These are phyloP conservation scores for Gaeumannomyces tritici DNA, from an alignment of 2,329 filamentous ascomycete genomes.

Conservation along the genomic window DNA sequence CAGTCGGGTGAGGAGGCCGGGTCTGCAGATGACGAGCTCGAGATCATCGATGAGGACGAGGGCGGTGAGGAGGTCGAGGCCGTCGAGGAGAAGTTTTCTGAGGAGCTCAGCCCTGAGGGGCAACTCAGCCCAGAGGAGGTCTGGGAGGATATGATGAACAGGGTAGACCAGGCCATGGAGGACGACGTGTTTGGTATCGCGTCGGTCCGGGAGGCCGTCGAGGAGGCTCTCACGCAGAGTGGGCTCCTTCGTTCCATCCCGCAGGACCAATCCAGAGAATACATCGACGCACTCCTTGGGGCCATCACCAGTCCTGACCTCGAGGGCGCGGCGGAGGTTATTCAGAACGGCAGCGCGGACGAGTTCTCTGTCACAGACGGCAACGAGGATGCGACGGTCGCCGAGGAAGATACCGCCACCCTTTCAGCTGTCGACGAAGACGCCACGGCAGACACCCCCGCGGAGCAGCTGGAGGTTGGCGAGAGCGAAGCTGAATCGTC, in stretches of 20 bases:
- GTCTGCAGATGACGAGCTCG: background rate
- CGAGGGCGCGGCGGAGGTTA: slow-evolving; percentile 10
- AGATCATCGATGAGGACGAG: slow-evolving; percentile 8
- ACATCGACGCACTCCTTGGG: slow-evolving; percentile 40
- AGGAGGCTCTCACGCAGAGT: slow-evolving; percentile 44
- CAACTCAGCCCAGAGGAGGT: slow-evolving; percentile 14
- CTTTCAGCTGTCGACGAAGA: background rate
- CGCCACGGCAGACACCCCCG: background rate
- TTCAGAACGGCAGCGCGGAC: background rate
- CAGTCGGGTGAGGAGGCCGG: slow-evolving; percentile 13
- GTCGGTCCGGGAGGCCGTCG: slow-evolving; percentile 42
- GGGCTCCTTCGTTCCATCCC: slow-evolving; percentile 37
- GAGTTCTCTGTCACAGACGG: background rate
- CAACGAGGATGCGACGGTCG: background rate
- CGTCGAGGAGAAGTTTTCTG: slow-evolving; percentile 12
- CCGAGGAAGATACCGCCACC: background rate
- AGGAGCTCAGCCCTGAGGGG: slow-evolving; percentile 8
- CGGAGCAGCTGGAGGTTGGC: slow-evolving; percentile 2
- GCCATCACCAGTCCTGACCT: slow-evolving; percentile 27
- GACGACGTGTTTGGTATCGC: slow-evolving; percentile 44
- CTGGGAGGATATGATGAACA: slow-evolving; percentile 45
- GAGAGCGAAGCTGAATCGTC: slow-evolving; percentile 8
- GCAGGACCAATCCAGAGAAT: slow-evolving; percentile 33
- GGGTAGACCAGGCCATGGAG: slow-evolving; percentile 47
- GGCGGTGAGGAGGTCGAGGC: slow-evolving; percentile 12